Evolutionary conservation across 169 alveolate genomes (phyloP).

Genomic region (Plasmodium blacklocki): DNA sequence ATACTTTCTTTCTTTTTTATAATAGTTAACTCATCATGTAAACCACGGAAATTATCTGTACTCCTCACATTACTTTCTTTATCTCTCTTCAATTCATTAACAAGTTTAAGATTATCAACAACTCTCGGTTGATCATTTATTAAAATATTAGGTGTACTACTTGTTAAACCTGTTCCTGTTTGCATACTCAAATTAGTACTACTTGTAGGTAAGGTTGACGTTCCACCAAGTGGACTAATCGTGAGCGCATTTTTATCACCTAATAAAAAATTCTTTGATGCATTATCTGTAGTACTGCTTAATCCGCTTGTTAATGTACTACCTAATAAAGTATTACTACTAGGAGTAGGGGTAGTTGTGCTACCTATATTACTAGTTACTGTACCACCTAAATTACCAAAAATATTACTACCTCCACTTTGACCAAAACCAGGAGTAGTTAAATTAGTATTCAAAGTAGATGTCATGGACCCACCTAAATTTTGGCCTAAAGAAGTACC

Average conservation of each 20-base stretch:
- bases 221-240: not conserved
- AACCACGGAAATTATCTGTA: not conserved
- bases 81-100: constrained; percentile 23
- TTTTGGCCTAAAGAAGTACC: constrained; percentile 40
- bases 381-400: constrained; percentile 30
- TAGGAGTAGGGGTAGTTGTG: not conserved
- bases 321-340: not conserved
- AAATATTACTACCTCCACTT: constrained; percentile 8
- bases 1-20: constrained; percentile 40
- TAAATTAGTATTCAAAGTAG: constrained; percentile 20
- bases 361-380: constrained; percentile 24
- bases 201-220: no score
- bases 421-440: constrained; percentile 12
- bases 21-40: constrained; percentile 39
- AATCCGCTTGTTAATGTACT: not conserved
- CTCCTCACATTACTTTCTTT: constrained; percentile 9
- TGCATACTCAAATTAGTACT: not conserved
- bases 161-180: constrained; percentile 1
- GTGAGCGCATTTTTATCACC: constrained; percentile 14
- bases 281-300: not conserved
- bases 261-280: not conserved
- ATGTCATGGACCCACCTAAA: constrained; percentile 10
- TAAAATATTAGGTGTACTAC: constrained; percentile 1
- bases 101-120: not conserved
- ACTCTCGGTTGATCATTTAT: not conserved